Evolutionary conservation across 371 early-diverging fungal species (phyloP), one percentile per base, ranked within the genome.

Genomic region (Amoeboradix gromovi): DNA sequence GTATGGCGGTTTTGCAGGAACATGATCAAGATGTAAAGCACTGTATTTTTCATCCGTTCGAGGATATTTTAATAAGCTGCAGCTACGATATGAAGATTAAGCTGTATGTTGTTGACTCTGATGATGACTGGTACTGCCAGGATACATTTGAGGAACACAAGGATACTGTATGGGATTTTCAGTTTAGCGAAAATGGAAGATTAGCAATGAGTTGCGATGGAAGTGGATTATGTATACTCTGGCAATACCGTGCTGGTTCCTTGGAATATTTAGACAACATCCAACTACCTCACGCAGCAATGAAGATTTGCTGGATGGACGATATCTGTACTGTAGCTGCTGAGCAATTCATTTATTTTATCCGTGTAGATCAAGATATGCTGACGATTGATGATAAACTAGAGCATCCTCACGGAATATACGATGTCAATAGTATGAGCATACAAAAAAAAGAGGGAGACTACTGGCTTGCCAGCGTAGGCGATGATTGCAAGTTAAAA

Each of bases 11-110:
- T 22, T 78, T 94, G 65, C 91, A 91, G 75, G 94, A 96, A 74
- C 97, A 96, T 75, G 81, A 85, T 5, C 92, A 94, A 77, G 97
- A 96, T 75, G 94, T 94, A 66, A 96, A 96, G 74, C 85, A 84
- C 84, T 87, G 94, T 0, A 75, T 77, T 65, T 96, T 92, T 92
- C 91, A 92, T 76, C 94, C 94, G 1, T 77, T 72, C 1, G 76
- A 86, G 66, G 92, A 93, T 74, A 70, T 92, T 29, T 78, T 96
- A 5, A 89, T 85, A 1, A 90, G 90, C 0, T 88, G 87, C 1
- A 87, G 88, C 72, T 94, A 96, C 74, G 97, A 96, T 71, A 91
- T 94, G 74, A 90, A 91, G 0, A 86, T 96, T 70, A 85, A 87
- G 74, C 82, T 96, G 31, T 96, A 93, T 92, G 79, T 81, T 31